Base-by-base conservation (phyloP, 1,284 basidiomycete species). In the Ustilago curta region DNA sequence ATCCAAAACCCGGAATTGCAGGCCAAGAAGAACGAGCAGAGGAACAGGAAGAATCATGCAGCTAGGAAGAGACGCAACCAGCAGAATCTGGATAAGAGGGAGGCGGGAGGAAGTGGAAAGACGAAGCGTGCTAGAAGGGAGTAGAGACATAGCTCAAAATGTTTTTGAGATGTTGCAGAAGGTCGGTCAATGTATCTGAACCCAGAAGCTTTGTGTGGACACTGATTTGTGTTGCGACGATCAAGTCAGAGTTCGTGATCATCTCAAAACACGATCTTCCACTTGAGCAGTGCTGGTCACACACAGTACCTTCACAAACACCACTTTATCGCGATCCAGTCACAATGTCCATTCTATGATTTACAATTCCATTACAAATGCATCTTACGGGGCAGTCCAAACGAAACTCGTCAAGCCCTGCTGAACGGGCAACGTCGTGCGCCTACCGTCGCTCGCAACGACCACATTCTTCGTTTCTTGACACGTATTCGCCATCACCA, bases 1-100 rank as follows among this genome's bases (percentile, higher is more conserved):
- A 75, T 84, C 23, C 59, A 70, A n/a, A 64, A 81, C 21, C 79
- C 83, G 3, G 78, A 83, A 51, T 44, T 54, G 19, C 75, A 77
- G 32, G 76, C 72, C 6, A 56, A 55, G 62, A 42, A 45, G 29
- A 76, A 76, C 31, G 58, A 49, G 12, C 51, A 19, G 21, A 59
- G 53, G 35, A 71, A 71, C 23, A 19, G 25, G 21, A 71, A 69
- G 40, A 76, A 76, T 5, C 68, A 72, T 31, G 32, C 25, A 11
- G 65, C 68, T 0, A 61, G 73, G 19, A 72, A 62, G 56, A 55
- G 59, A n/a, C 61, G 64, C 31, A 75, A 70, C 27, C 63, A 71
- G 53, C 47, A 32, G 19, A 59, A 74, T 37, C 37, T 74, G 49
- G 55, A 63, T 4, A 65, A 69, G 32, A 45, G 71, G 25, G 61